A percentile compares a stretch with the other conserved stretches of the same genome.
Conservation (phyloP, 495 filamentous ascomycete genomes). For the Choiromyces venosus region DNA sequence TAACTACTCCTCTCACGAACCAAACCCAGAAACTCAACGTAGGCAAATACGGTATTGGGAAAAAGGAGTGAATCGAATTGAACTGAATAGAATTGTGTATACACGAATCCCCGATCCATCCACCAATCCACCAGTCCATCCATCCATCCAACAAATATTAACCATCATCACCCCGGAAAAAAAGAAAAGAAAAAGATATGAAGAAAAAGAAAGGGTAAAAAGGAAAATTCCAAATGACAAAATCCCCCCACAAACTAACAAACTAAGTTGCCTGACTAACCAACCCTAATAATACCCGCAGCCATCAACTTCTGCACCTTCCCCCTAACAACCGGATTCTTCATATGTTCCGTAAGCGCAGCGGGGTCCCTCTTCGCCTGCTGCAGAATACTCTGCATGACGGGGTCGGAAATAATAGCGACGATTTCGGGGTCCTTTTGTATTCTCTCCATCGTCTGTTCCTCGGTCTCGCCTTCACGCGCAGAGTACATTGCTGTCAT, state of each 20-base stretch:
- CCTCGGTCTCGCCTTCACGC: slow-evolving; percentile 89
- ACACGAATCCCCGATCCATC: background rate
- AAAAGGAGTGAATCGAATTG: too few relatives aligned
- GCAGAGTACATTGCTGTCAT: slow-evolving; percentile 80
- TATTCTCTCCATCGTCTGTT: slow-evolving; percentile 89
- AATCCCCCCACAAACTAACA: background rate
- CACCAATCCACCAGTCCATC: background rate
- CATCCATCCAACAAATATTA: background rate
- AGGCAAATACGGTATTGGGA: too few relatives aligned
- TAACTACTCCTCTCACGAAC: too few relatives aligned
- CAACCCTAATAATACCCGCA: slow-evolving; percentile 84
- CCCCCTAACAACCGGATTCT: slow-evolving; percentile 71
- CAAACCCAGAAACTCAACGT: too few relatives aligned
- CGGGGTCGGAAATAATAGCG: slow-evolving; percentile 81
- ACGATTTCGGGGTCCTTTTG: slow-evolving; percentile 83
- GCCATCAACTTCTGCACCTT: slow-evolving; percentile 91
- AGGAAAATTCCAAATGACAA: slow-evolving; percentile 8
- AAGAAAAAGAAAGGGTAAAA: slow-evolving; percentile 17
- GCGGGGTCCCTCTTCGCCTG: slow-evolving; percentile 91
- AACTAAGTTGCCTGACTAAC: slow-evolving; percentile 40
- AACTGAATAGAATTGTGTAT: background rate
- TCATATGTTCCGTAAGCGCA: slow-evolving; percentile 93
- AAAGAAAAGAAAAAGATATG: slow-evolving; percentile 7
- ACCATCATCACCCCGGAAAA: background rate
- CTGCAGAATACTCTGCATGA: slow-evolving; percentile 90